Evolutionary conservation across 164 flowering plant genomes (phyloP).

Genomic region (Vitis vinifera): ASM3070453v1 NC_081818.1:23888001-23888500

Average conservation of each 20-base stretch:
- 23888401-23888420: conserved; percentile 3
- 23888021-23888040: conserved; percentile 8
- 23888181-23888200: no score
- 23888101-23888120: no score
- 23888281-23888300: not conserved
- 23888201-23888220: not conserved
- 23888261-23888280: not conserved
- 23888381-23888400: conserved; percentile 9
- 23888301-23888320: not conserved
- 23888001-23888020: not conserved
- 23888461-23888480: no score
- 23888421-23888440: not conserved
- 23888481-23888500: no score
- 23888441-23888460: not conserved
- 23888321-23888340: no score
- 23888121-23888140: no score
- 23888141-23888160: no score
- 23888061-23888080: conserved; percentile 1
- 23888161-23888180: no score
- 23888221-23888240: not conserved
- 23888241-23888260: not conserved
- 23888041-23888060: conserved; percentile 13
- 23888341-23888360: no score
- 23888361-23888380: not conserved
- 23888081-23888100: no score